Evolutionary conservation across 345 rosid species (phyloP).

Genomic region (Abelmoschus esculentus): DNA sequence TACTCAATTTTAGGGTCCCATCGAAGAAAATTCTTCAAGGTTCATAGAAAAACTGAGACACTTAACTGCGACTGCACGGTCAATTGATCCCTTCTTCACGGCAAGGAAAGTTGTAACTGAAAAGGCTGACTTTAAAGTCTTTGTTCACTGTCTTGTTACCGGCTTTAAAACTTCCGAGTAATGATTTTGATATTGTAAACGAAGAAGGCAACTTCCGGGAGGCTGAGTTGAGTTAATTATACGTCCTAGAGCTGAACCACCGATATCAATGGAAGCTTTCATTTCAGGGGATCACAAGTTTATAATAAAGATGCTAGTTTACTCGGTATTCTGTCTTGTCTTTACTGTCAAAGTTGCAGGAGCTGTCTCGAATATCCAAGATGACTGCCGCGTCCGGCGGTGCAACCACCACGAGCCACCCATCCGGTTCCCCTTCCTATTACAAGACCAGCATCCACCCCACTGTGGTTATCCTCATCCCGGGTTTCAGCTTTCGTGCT

Average conservation of each 20-base stretch:
- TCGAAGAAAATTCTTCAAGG: too few relatives aligned
- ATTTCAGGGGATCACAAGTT: not conserved
- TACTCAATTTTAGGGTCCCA: too few relatives aligned
- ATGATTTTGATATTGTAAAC: too few relatives aligned
- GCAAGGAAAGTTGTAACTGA: too few relatives aligned
- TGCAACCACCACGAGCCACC: slow-evolving; percentile 4
- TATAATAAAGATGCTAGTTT: not conserved
- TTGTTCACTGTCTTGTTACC: too few relatives aligned
- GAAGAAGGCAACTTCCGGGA: too few relatives aligned
- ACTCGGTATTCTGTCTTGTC: not conserved
- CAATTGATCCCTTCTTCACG: too few relatives aligned
- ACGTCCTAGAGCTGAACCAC: not conserved
- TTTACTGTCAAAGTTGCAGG: not conserved
- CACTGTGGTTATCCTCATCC: slow-evolving; percentile 12
- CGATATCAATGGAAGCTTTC: not conserved
- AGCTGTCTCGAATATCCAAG: not conserved
- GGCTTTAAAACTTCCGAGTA: too few relatives aligned
- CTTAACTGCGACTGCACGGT: too few relatives aligned
- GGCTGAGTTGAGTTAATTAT: too few relatives aligned
- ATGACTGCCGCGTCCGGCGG: not conserved
- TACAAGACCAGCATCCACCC: slow-evolving; percentile 6
- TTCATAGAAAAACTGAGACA: too few relatives aligned
- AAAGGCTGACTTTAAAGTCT: too few relatives aligned
- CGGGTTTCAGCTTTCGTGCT: slow-evolving; percentile 11
- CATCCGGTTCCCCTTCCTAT: slow-evolving; percentile 8